Conservation (phyloP, 257 asterid species). For the Primulina tabacum region DNA sequence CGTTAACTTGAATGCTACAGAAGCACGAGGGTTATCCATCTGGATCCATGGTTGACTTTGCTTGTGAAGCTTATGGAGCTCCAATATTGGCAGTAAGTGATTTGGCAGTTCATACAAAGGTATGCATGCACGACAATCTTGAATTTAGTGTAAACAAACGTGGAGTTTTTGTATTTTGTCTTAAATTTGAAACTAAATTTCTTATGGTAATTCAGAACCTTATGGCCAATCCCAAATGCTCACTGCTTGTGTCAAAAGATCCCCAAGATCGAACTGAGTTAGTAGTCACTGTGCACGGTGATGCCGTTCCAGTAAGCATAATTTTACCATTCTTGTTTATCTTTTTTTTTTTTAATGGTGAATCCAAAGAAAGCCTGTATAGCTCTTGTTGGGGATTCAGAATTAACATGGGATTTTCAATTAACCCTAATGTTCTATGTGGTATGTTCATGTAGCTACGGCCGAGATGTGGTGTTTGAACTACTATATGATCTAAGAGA, state of each 20-base stretch:
- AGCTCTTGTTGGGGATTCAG: neutral
- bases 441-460: neutral
- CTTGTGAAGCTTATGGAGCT: slow-evolving; percentile 87
- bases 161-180: neutral
- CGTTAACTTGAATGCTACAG: slow-evolving; percentile 31
- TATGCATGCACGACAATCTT: slow-evolving; percentile 21
- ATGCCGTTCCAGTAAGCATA: slow-evolving; percentile 68
- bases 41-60: slow-evolving; percentile 92
- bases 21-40: slow-evolving; percentile 93
- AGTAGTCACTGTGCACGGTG: slow-evolving; percentile 77
- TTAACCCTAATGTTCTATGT: neutral
- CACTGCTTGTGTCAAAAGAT: slow-evolving; percentile 92
- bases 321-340: slow-evolving; percentile 14
- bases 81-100: slow-evolving; percentile 79
- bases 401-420: neutral
- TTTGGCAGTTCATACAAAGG: slow-evolving; percentile 94
- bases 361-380: slow-evolving; percentile 3
- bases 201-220: slow-evolving; percentile 63
- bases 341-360: neutral
- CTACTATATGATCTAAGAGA: neutral
- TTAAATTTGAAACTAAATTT: slow-evolving; percentile 1
- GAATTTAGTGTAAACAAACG: neutral
- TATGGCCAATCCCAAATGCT: slow-evolving; percentile 76
- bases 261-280: slow-evolving; percentile 89
- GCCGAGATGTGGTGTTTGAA: neutral